Percentiles rank a stretch among this genome's conserved stretches.
Evolutionary conservation across 1,284 basidiomycete species (phyloP).

Genomic region (Ganoderma resinaceum): DNA sequence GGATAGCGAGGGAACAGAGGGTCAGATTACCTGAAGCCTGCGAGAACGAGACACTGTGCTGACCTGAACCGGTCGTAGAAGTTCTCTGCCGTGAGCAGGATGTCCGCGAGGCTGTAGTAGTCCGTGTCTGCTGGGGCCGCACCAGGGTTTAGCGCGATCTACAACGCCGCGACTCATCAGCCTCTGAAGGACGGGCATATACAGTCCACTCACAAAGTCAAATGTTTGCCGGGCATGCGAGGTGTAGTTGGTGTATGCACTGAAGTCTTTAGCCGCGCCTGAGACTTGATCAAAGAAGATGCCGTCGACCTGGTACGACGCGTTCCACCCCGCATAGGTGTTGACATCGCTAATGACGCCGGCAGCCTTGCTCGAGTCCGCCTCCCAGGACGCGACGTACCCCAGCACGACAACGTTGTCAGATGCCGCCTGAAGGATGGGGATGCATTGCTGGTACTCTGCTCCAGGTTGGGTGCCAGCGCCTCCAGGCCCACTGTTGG

Average conservation of each 20-base stretch:
- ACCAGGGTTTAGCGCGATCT: constrained; percentile 37
- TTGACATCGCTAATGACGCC: constrained; percentile 40
- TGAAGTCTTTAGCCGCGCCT: constrained; percentile 21
- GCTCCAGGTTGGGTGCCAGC: constrained; percentile 37
- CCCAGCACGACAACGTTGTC: constrained; percentile 44
- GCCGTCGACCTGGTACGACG: constrained; percentile 40
- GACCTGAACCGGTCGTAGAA: constrained; percentile 35
- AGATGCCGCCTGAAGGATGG: constrained; percentile 28
- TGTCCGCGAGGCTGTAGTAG: constrained; percentile 36
- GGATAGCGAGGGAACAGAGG: neutral
- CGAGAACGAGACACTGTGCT: neutral
- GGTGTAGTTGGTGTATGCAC: constrained; percentile 29
- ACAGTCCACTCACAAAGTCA: constrained; percentile 21
- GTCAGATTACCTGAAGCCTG: neutral
- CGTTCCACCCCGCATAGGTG: constrained; percentile 43
- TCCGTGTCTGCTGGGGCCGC: constrained; percentile 15
- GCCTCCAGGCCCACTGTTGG: constrained; percentile 43
- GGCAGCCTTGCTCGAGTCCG: constrained; percentile 22
- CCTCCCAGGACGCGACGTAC: constrained; percentile 43
- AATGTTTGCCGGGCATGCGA: constrained; percentile 22
- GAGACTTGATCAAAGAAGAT: constrained; percentile 49
- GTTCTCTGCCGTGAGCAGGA: constrained; percentile 35
- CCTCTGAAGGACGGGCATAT: neutral
- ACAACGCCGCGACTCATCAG: neutral
- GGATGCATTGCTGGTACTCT: constrained; percentile 43